Evolutionary conservation across 2,329 filamentous ascomycete genomes (phyloP), one percentile per base, ranked within the genome.

Genomic region (Fusarium falciforme): DNA sequence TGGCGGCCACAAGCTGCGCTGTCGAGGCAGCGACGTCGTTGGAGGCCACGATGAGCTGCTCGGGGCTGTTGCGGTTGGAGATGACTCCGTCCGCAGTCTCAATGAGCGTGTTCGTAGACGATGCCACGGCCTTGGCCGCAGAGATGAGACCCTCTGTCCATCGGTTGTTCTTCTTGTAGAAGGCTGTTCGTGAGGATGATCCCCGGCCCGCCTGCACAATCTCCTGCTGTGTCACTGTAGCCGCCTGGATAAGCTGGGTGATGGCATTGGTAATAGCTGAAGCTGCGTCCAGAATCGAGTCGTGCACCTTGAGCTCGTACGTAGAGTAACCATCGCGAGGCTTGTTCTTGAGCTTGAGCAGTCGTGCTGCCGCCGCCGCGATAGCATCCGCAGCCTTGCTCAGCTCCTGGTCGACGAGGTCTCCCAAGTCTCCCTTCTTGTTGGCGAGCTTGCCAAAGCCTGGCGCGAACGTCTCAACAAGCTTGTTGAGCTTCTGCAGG

Each of bases 151-250:
- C 96, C 81, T 99, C 96, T 0, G 96, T 99, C 96, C 96, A 99
- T 61, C 96, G 91, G 85, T 98, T 99, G 89, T 99, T 98, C 88
- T 98, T 98, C 89, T 98, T 98, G 91, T 99, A 99, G 84, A 99
- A 99, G 27, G 95, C 95, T 2, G 95, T 97, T 67, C 92, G 90
- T 52, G 94, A 97, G 61, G 94, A 94, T 29, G 92, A 93, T 38
- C 96, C 96, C 22, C 94, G 92, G 9, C 96, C 96, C 72, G 97
- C 94, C 74, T 95, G 92, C 49, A 99, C 96, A 80, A 99, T 99
- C 85, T 99, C 96, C 82, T 97, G 92, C 82, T 99, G 96, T 2
- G 96, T 97, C 20, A 89, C 91, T 0, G 96, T 97, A 8, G 96
- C 96, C 1, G 96, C 96, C 84, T 96, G 96, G 87, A 99, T 98